phyloP scores from a whole-genome alignment of 1,139 yeast species.

The Sugiyamaella castrensis region DNA sequence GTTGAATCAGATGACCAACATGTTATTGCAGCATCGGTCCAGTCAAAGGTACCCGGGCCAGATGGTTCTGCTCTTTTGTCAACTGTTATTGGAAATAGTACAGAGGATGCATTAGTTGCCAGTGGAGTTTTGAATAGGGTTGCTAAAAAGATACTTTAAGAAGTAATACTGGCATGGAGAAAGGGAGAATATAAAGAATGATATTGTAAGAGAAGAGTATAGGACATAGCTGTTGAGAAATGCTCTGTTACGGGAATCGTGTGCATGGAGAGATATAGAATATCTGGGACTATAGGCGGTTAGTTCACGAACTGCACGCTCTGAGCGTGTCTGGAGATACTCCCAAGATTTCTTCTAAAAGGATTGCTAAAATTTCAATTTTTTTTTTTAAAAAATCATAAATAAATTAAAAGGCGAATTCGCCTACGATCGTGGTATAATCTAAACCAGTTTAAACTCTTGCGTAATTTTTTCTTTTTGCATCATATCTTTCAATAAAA shows the following conservation, averaged over 20 bases:
- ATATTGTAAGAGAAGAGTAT: neutral
- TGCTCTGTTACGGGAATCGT: neutral
- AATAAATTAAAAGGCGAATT: neutral
- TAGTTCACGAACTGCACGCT: too few species aligned
- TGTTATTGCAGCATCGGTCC: slow-evolving; percentile 17
- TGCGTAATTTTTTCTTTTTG: too few species aligned
- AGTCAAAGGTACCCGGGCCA: slow-evolving; percentile 19
- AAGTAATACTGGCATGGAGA: neutral
- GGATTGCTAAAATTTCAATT: too few species aligned
- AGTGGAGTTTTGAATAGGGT: slow-evolving; percentile 11
- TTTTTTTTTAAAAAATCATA: neutral
- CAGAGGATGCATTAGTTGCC: slow-evolving; percentile 14
- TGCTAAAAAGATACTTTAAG: slow-evolving; percentile 5
- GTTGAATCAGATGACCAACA: slow-evolving; percentile 9
- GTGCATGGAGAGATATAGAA: too few species aligned
- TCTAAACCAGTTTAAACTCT: neutral
- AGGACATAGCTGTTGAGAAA: neutral
- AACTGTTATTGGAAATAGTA: slow-evolving; percentile 7
- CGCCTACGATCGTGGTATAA: neutral
- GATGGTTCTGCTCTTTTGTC: slow-evolving; percentile 17
- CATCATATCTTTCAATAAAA: slow-evolving; percentile 6
- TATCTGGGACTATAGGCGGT: too few species aligned
- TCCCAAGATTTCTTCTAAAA: too few species aligned
- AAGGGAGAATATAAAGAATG: neutral
- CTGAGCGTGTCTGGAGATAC: too few species aligned